Base-by-base conservation (phyloP, 768 basidiomycete species). In the Phaeolepiota aurea region DNA sequence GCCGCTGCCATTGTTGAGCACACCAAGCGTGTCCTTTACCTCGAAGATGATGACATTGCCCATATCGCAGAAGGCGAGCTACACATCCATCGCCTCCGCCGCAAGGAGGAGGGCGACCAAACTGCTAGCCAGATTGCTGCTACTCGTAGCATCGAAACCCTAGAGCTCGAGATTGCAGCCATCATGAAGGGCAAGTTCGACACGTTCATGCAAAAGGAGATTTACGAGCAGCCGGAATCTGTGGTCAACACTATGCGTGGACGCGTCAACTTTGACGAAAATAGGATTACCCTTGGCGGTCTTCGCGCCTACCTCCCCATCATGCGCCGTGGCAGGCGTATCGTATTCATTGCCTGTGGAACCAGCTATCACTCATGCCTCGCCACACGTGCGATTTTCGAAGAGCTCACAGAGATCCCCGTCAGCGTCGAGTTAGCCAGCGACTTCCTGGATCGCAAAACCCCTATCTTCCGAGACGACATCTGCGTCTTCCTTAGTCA, bases 211-310 rank as follows among this genome's bases (percentile, higher is more conserved):
- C 94, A 98, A 62, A 99, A 99, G 71, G 96, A 99, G 64, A 97
- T 97, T 53, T 97, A 91, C 71, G 89, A 97, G 58, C 94, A 98
- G 62, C 94, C 96, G 38, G 96, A 99, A 57, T 94, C 91, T 19
- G 96, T 98, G 47, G 91, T 98, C 65, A 99, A 99, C 76, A 99
- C 96, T 38, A 99, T 99, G 96, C 87, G 96, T 77, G 96, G 96
- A 45, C 91, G 96, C 52, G 87, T 99, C 71, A 98, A 96, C 75
- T 99, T 99, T 52, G 96, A 98, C 57, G 79, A 74, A 40, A 77
- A 88, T 64, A 75, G 74, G 48, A 87, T 99, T 57, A 97, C 85
- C 9, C 82, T 99, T 32, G 96, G 96, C 57, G 96, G 96, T 28
- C 74, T 99, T 45, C 88, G 92, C 45, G 86, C 85, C 13, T 98